These are phyloP conservation scores for Hippophae tibetana DNA, from an alignment of 306 rosid species.

Conservation along the genomic window DNA sequence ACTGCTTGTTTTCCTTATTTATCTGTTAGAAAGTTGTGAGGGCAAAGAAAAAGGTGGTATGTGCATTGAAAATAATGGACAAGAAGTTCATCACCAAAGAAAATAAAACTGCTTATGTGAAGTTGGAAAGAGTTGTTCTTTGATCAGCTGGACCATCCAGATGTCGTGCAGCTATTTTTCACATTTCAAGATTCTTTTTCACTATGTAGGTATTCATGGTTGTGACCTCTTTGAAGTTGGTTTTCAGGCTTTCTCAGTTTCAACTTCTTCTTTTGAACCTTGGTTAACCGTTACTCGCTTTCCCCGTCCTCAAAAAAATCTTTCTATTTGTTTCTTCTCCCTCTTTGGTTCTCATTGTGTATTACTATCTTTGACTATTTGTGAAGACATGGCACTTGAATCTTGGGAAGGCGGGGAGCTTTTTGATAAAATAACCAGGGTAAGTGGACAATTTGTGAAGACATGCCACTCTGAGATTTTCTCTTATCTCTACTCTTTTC, in stretches of 20 bases:
- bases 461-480: conserved; percentile 12
- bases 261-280: conserved; percentile 6
- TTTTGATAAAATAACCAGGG: conserved; percentile 98
- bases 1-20: conserved; percentile 2
- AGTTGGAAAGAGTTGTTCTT: conserved; percentile 96
- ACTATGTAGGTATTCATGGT: conserved; percentile 65
- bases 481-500: conserved; percentile 6
- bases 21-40: conserved; percentile 71
- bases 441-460: conserved; percentile 32
- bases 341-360: conserved; percentile 27
- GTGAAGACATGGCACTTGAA: conserved; percentile 97
- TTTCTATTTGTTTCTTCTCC: conserved; percentile 13
- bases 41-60: conserved; percentile 86
- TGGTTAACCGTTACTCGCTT: conserved; percentile 4
- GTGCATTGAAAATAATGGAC: conserved; percentile 98
- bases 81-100: conserved; percentile 94
- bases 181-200: conserved; percentile 96
- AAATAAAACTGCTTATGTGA: conserved; percentile 95
- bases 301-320: not conserved
- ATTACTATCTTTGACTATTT: conserved; percentile 13
- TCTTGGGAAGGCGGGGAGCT: conserved; percentile 99
- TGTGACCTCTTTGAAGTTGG: conserved; percentile 10
- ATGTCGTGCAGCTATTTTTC: conserved; percentile 83
- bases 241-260: conserved; percentile 7
- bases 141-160: conserved; percentile 96